A percentile compares a stretch with the other conserved stretches of the same genome.
Evolutionary conservation across 495 filamentous ascomycete genomes (phyloP).

Genomic region (Xylaria curta): DNA sequence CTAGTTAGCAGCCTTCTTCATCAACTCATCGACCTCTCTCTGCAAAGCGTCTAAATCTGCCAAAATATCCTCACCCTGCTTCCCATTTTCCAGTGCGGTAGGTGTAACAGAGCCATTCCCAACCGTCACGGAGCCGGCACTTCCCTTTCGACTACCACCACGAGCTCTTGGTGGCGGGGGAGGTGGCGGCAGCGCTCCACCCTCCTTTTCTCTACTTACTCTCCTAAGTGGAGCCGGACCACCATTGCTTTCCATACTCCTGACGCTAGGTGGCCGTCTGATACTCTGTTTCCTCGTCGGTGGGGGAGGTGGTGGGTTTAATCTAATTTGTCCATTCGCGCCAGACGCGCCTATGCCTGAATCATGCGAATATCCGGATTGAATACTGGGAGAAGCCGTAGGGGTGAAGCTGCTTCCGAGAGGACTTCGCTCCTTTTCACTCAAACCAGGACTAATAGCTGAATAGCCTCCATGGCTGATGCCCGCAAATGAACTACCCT

Average conservation of each 20-base stretch:
- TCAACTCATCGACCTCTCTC: conserved; percentile 73
- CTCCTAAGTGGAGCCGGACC: conserved; percentile 32
- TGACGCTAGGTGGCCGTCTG: conserved; percentile 45
- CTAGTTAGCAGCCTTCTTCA: conserved; percentile 49
- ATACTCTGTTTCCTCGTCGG: conserved; percentile 49
- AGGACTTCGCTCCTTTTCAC: conserved; percentile 32
- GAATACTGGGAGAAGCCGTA: conserved; percentile 18
- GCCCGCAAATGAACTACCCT: conserved; percentile 33
- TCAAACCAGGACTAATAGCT: conserved; percentile 9
- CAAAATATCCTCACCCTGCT: conserved; percentile 59
- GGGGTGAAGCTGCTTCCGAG: conserved; percentile 19
- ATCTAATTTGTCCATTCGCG: conserved; percentile 38
- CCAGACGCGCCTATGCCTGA: conserved; percentile 25
- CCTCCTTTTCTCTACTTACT: conserved; percentile 38
- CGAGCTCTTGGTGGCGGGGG: conserved; percentile 67
- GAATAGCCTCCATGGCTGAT: conserved; percentile 30
- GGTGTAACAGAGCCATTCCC: conserved; percentile 37
- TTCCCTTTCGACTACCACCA: conserved; percentile 50
- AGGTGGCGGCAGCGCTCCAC: conserved; percentile 51
- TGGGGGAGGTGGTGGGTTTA: conserved; percentile 52
- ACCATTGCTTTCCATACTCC: conserved; percentile 45
- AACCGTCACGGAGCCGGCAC: conserved; percentile 20
- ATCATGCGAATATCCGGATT: conserved; percentile 18
- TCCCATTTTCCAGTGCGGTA: conserved; percentile 7
- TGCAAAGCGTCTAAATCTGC: conserved; percentile 72